Evolutionary conservation across 2,329 filamentous ascomycete genomes (phyloP), one percentile per base, ranked within the genome.

Genomic region (Aureobasidium sp.): DNA sequence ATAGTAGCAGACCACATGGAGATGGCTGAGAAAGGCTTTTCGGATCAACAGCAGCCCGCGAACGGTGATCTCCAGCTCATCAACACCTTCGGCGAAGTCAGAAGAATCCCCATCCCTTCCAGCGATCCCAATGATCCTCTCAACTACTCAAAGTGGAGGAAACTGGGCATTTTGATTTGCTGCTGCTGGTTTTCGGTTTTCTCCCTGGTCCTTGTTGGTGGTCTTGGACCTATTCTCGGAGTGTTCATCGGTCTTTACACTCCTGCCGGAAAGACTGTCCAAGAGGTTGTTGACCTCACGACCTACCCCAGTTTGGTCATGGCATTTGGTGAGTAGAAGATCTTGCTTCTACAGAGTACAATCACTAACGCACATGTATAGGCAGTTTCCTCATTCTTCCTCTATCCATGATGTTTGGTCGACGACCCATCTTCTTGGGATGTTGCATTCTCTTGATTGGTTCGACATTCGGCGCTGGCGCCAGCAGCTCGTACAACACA

Each of bases 191-290:
- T 70, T 58, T 69, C 64, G 3, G 67, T 71, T 50, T 69, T 70
- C 62, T 67, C 66, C 2, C 62, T 82, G 75, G 79, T 79, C 42
- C 75, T 82, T 53, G 75, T 81, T 48, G 79, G 80, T 69, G 80
- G 80, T 61, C 72, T 82, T 5, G 80, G 75, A 3, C 66, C 73
- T 0, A 72, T 76, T 35, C 66, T 77, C 12, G 67, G 66, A 0
- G 66, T 70, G 17, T 74, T 76, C 61, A 68, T 74, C 31, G 64
- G 67, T 47, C 63, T 72, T 8, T 76, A 76, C 52, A 60, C 62
- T 1, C 65, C 68, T 19, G 29, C 64, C 60, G 65, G 74, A 40
- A 65, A 67, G 29, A 48, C 67, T 5, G 39, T 63, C 14, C 60
- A 64, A 4, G 60, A 76, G 14, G 67, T 75, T 2, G 69, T 71